These are phyloP conservation scores for Solanum rostratum DNA, from an alignment of 257 asterid species.

Conservation along the genomic window DNA sequence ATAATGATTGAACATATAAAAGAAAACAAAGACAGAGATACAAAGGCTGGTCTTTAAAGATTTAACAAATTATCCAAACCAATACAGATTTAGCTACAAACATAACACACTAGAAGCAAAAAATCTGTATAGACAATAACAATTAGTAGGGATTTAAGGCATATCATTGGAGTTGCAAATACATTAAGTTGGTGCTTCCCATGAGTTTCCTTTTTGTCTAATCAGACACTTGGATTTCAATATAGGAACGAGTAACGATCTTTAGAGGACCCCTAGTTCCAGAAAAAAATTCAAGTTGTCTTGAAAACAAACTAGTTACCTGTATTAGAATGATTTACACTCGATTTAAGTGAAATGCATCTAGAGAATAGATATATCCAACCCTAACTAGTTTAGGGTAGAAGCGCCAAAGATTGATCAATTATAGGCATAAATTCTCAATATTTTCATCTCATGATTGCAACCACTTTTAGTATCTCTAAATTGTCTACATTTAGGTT, in stretches of 20 bases:
- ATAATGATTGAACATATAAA: too few relatives aligned
- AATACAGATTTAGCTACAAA: background rate
- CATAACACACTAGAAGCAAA: background rate
- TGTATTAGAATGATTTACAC: background rate
- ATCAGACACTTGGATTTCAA: background rate
- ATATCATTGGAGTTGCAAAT: background rate
- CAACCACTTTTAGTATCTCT: background rate
- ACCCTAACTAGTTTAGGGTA: background rate
- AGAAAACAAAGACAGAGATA: background rate
- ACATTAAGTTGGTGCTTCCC: background rate
- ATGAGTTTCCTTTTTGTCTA: background rate
- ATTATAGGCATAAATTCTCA: background rate
- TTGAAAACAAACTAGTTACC: background rate
- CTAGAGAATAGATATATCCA: background rate
- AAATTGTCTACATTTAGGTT: background rate
- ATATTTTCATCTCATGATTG: background rate
- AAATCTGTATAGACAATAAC: background rate
- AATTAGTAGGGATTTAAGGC: background rate
- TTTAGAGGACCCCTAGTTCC: background rate
- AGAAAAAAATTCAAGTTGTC: background rate
- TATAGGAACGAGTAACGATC: background rate
- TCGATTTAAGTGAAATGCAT: background rate
- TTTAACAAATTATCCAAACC: background rate
- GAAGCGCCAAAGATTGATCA: background rate
- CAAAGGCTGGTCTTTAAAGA: background rate